Percentiles rank a stretch among this genome's conserved stretches.
Conservation (phyloP, 495 filamentous ascomycete species). For the Talaromyces ruber region DNA sequence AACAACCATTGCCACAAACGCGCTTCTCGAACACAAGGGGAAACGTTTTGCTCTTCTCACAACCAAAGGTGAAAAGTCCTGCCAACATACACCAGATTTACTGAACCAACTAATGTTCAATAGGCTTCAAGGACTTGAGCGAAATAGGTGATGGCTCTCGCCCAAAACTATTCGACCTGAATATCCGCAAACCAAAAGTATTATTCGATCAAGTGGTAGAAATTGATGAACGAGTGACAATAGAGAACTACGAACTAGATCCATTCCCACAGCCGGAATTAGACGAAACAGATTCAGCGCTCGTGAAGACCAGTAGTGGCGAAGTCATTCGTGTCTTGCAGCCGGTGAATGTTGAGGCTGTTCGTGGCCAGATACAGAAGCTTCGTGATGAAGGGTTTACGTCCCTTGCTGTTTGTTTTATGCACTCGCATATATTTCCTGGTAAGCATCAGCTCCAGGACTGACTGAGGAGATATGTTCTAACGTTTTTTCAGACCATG, state of each 20-base stretch:
- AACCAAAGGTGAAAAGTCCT: conserved; percentile 54
- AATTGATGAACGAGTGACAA: conserved; percentile 73
- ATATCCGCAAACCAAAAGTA: conserved; percentile 70
- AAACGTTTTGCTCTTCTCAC: conserved; percentile 86
- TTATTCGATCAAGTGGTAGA: conserved; percentile 70
- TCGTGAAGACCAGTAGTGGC: not conserved
- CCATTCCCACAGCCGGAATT: conserved; percentile 6
- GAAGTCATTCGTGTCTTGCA: conserved; percentile 36
- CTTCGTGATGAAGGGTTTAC: conserved; percentile 27
- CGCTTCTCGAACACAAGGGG: conserved; percentile 89
- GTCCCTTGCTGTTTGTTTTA: conserved; percentile 37
- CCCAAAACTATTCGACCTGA: conserved; percentile 76
- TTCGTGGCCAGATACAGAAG: conserved; percentile 21
- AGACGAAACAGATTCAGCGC: not conserved
- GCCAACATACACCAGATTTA: not conserved
- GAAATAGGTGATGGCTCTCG: conserved; percentile 80
- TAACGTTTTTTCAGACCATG: conserved; percentile 19
- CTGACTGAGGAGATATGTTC: not conserved
- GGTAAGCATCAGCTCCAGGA: not conserved
- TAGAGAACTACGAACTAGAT: conserved; percentile 47
- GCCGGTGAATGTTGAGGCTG: conserved; percentile 9
- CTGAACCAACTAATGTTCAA: too few relatives aligned
- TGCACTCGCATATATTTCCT: conserved; percentile 40
- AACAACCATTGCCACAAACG: conserved; percentile 84
- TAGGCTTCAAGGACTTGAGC: conserved; percentile 72